Base-by-base conservation (phyloP, 2,329 filamentous ascomycete species). In the Kalmusia sp. region DNA sequence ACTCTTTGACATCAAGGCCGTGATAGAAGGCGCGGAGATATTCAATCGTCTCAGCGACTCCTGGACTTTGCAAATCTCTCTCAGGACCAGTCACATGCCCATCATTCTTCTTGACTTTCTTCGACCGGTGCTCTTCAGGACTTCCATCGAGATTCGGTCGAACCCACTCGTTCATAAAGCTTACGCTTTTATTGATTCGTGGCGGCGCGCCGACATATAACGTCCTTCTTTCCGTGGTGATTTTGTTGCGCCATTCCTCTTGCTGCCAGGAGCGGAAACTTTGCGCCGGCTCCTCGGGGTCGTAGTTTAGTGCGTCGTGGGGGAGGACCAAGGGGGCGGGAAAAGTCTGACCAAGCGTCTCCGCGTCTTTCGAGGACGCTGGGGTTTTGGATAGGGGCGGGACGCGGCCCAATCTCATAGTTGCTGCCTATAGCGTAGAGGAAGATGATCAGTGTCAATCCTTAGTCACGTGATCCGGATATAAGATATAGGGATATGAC, bases 261-360 rank as follows among this genome's bases (percentile, higher is more conserved):
- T 75, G 60, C 2, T 77, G 57, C 84, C 84, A 89, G 0, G 77
- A 76, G 24, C 76, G 73, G 35, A 85, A 73, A 33, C 76, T 82
- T 57, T 89, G 86, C 0, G 80, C 71, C 1, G 78, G 74, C 33
- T 76, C 77, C 2, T 47, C 44, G 15, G 82, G 80, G 33, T 88
- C 81, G 28, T 77, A 69, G 0, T 81, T 79, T 1, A 90, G 75
- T 17, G 84, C 83, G 62, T 89, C 86, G 2, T 75, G 77, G 0
- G 87, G 86, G 0, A 89, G 71, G 0, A 87, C 74, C 5, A 89
- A 65, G 0, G 86, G 85, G 0, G 76, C 83, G 0, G 86, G 86
- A 55, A 87, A 89, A 2, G 61, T 62, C 1, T 61, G 34, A 39
- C 40, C 41, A 30, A 35, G 31, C 17, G 19, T 49, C 6, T 41